Conservation (phyloP, 371 early-diverging fungal genomes). For the Mortierella sp. region DNA sequence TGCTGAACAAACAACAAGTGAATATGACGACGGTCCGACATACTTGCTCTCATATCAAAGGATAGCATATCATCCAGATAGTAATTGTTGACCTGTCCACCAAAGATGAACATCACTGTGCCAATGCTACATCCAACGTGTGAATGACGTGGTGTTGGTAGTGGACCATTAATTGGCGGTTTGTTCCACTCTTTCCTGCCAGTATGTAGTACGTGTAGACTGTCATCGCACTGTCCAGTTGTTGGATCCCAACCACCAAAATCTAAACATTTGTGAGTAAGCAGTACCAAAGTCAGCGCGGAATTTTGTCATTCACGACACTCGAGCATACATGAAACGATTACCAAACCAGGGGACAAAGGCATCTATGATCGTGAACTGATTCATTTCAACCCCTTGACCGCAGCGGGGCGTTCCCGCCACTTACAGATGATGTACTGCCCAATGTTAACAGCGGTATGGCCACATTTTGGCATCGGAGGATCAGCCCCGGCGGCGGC, state of each 20-base stretch:
- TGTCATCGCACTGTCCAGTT: slow-evolving; percentile 50
- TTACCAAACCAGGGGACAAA: slow-evolving; percentile 3
- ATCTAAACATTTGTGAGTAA: no score
- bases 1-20: background rate
- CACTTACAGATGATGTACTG: slow-evolving; percentile 53
- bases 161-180: slow-evolving; percentile 63
- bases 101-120: slow-evolving; percentile 78
- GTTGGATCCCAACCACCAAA: slow-evolving; percentile 53
- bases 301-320: background rate
- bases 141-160: slow-evolving; percentile 74
- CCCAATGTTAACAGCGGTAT: slow-evolving; percentile 49
- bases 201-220: slow-evolving; percentile 34
- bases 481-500: slow-evolving; percentile 33
- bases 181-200: slow-evolving; percentile 64
- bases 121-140: slow-evolving; percentile 72
- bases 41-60: slow-evolving; percentile 75
- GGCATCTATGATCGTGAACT: slow-evolving; percentile 1
- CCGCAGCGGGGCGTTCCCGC: background rate
- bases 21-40: slow-evolving; percentile 5
- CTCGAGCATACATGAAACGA: slow-evolving; percentile 21
- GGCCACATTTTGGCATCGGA: slow-evolving; percentile 45
- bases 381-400: no score
- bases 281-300: no score
- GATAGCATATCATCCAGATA: slow-evolving; percentile 77
- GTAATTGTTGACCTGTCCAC: slow-evolving; percentile 73